Evolutionary conservation across 1,139 yeast species (phyloP), one percentile per base, ranked within the genome.

Genomic region (Hemisphaericaspora subhashii): DNA sequence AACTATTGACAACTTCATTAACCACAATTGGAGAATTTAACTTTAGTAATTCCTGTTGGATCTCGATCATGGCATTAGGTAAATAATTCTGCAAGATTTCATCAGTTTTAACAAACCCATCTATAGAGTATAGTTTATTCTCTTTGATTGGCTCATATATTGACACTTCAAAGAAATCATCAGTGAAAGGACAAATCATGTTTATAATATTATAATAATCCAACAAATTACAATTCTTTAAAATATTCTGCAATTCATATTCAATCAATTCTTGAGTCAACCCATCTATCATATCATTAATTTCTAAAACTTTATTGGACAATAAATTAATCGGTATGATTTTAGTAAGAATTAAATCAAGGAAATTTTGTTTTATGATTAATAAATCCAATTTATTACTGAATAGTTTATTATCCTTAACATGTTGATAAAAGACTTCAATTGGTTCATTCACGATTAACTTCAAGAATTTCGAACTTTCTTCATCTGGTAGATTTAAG

Each of bases 171-270:
- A 77, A 77, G 39, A 67, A 74, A 33, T 75, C 81, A 41, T 78
- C 75, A 18, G 70, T 77, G 16, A 81, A 61, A 12, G 86, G 84
- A 55, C 79, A 79, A n/a, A 84, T 82, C 85, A 84, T 81, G 50
- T 81, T 81, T 38, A 81, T 65, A 35, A 84, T 61, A 51, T 83
- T 84, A 54, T 70, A 79, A 47, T 76, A 79, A 40, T 83, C 78
- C 18, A 63, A 65, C 26, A 84, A 57, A 0, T 76, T 74, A 25
- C 85, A 73, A 23, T 70, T 73, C 13, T 63, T 60, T 30, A 84
- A 60, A 12, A 83, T 55, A 1, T 57, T 47, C 16, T 63, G 66
- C 20, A 67, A 66, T 48, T 78, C 81, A 16, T 71, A 50, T 24
- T 66, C 65, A 13, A 66, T 60, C 39, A 79, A 48, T 18, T 67